phyloP scores from a whole-genome alignment of 176 grass and related monocot genomes.

The Hordeum marinum region DNA sequence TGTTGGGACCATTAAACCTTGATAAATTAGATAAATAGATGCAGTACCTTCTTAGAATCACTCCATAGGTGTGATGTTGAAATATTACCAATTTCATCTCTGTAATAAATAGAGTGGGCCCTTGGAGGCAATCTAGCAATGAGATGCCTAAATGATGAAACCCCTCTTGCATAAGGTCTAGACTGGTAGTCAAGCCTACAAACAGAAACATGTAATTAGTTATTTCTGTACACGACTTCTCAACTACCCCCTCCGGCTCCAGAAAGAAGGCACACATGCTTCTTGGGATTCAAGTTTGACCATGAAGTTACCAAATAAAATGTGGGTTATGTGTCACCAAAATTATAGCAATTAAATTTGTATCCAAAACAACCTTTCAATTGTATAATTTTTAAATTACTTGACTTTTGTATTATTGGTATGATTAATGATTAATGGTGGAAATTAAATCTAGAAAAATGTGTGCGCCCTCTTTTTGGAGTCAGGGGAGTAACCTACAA shows the following conservation, averaged over 20 bases:
- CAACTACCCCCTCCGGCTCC: not conserved
- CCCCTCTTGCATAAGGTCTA: constrained; percentile 71
- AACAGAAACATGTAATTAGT: constrained; percentile 10
- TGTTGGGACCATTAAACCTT: not conserved
- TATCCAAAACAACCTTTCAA: too few species aligned
- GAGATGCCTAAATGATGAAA: constrained; percentile 85
- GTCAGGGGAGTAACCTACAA: not conserved
- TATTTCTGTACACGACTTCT: not conserved
- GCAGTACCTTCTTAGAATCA: constrained; percentile 84
- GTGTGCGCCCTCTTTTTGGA: too few species aligned
- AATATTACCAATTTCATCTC: constrained; percentile 99
- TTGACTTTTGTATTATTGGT: too few species aligned
- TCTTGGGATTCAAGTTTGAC: too few species aligned
- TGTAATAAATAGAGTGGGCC: constrained; percentile 96
- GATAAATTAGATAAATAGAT: constrained; percentile 5
- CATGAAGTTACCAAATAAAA: too few species aligned
- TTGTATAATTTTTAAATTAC: too few species aligned
- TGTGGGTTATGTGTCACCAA: too few species aligned
- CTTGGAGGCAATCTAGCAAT: constrained; percentile 78
- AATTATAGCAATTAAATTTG: too few species aligned
- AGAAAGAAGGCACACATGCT: too few species aligned
- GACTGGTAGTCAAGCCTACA: constrained; percentile 90
- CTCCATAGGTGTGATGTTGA: constrained; percentile 94
- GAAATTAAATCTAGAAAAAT: too few species aligned
- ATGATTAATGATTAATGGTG: too few species aligned